Percentiles rank a stretch among this genome's conserved stretches.
Evolutionary conservation across 2,329 filamentous ascomycete species (phyloP).

Genomic region (Fusarium transvaalense): DNA sequence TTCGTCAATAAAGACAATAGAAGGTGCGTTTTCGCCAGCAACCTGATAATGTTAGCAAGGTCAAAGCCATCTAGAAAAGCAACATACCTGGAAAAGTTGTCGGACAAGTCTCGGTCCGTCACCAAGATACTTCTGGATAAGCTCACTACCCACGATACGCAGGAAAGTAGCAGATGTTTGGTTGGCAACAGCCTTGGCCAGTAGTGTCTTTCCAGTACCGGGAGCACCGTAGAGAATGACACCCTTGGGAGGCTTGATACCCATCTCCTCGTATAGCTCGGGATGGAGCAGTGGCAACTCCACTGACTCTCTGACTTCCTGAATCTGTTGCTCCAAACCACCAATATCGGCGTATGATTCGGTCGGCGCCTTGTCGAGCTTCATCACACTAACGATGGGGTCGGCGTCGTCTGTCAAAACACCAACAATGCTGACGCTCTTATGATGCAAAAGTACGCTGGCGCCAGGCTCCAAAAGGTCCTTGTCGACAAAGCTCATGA

Average conservation of each 20-base stretch:
- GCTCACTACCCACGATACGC: constrained; percentile 94
- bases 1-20: constrained; percentile 99
- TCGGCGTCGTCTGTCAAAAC: constrained; percentile 97
- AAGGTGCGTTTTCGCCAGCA: constrained; percentile 93
- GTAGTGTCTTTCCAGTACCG: constrained; percentile 94
- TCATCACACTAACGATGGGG: constrained; percentile 97
- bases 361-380: constrained; percentile 97
- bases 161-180: constrained; percentile 99
- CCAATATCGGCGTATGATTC: constrained; percentile 99
- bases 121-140: constrained; percentile 99
- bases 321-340: constrained; percentile 93
- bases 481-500: constrained; percentile 99
- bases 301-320: constrained; percentile 97
- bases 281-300: constrained; percentile 95
- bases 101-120: constrained; percentile 94
- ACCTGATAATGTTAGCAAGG: constrained; percentile 65
- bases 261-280: constrained; percentile 99
- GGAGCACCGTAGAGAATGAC: constrained; percentile 98
- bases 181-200: constrained; percentile 97
- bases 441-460: constrained; percentile 95
- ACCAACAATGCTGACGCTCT: constrained; percentile 97
- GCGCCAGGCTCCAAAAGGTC: constrained; percentile 96
- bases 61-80: neutral
- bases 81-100: constrained; percentile 86
- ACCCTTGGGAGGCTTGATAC: constrained; percentile 99